Evolutionary conservation across 306 rosid genomes (phyloP).

Genomic region (Castanea sativa): DNA sequence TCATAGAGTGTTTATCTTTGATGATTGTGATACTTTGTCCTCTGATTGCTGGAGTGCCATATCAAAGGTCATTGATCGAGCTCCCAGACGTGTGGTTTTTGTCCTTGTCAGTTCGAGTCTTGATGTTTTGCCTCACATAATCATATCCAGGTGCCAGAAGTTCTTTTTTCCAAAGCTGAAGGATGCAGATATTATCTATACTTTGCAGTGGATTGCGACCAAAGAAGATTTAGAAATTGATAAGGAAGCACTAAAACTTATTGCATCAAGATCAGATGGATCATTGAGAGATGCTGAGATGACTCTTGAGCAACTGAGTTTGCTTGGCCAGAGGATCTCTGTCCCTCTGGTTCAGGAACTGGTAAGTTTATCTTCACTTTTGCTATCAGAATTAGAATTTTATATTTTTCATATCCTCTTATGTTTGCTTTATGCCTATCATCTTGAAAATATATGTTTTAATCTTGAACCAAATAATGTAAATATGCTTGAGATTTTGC

Average conservation of each 20-base stretch:
- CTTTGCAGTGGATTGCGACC: conserved; percentile 76
- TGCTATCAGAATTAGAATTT: neutral
- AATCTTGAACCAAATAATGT: no score
- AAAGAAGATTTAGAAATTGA: conserved; percentile 90
- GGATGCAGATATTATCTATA: conserved; percentile 79
- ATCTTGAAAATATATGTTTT: neutral
- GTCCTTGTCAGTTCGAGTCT: conserved; percentile 95
- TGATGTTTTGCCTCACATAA: conserved; percentile 94
- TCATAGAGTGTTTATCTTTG: conserved; percentile 81
- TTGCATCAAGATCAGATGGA: conserved; percentile 94
- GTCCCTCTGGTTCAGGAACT: conserved; percentile 95
- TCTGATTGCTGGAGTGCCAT: conserved; percentile 90
- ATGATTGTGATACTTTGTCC: conserved; percentile 85
- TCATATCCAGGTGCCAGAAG: conserved; percentile 97
- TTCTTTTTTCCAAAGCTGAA: conserved; percentile 93
- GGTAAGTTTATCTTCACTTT: conserved; percentile 40
- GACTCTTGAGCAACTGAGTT: conserved; percentile 97
- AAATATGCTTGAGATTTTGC: no score
- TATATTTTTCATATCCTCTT: conserved; percentile 19
- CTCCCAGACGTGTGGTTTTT: conserved; percentile 94
- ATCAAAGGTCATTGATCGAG: conserved; percentile 96
- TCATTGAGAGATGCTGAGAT: conserved; percentile 97
- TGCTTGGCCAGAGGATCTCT: conserved; percentile 91
- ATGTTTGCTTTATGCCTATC: neutral
- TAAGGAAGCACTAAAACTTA: conserved; percentile 90